Evolutionary conservation across 495 filamentous ascomycete genomes (phyloP), one percentile per base, ranked within the genome.

Genomic region (Terfezia boudieri): DNA sequence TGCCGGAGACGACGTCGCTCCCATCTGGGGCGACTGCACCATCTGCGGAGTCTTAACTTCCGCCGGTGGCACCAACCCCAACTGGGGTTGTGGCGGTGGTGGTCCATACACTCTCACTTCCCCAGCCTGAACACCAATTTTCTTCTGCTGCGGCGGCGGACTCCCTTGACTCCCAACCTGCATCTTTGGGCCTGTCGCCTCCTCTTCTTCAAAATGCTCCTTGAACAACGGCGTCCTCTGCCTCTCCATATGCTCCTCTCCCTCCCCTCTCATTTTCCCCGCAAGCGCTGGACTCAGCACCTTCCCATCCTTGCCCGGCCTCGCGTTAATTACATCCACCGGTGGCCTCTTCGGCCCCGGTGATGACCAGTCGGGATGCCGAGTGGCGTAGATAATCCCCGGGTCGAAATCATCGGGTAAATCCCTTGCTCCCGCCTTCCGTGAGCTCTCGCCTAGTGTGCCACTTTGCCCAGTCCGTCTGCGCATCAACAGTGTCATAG

Each of bases 391-490:
- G 38, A 65, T 65, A 54, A 85, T 86, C 50, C 81, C 64, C 9
- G 82, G 81, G 58, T 86, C 81, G 58, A 80, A 86, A 61, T 83
- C 74, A 55, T 80, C 80, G 2, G 80, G 77, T 32, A 83, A 73
- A 38, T 73, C 67, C 51, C 63, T 55, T 53, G 66, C 37, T 51
- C 62, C 38, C 50, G 57, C 50, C 52, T 58, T 8, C 73, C 70
- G 17, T 69, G 69, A 16, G 66, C 57, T 48, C 63, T 59, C 38
- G 71, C 62, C 59, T n/a, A 54, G 41, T n/a, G 49, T 23, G 9
- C 52, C 17, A 9, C 53, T 26, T 52, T 78, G 76, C 1, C 71
- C 72, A 9, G 77, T 75, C 52, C 79, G 71, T 49, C 82, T 70
- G 26, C 78, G 72, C 57, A 78, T 75, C 49, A 86, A 69, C 9